Conservation (phyloP, 1,139 yeast genomes). For the Eremothecium coryli region DNA sequence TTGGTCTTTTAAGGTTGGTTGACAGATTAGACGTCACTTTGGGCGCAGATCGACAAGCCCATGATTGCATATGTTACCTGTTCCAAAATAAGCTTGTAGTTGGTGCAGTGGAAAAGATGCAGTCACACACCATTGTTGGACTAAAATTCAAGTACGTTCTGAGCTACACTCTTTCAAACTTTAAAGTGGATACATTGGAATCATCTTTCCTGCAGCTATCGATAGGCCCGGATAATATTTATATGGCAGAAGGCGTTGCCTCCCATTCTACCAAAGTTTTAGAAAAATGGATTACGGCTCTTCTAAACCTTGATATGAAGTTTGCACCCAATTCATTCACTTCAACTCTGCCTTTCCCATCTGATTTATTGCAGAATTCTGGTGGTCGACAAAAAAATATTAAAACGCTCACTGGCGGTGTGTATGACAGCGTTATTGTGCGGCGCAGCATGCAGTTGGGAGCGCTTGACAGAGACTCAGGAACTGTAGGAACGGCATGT, state of each 20-base stretch:
- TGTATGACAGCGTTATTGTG: slow-evolving; percentile 17
- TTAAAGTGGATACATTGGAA: slow-evolving; percentile 19
- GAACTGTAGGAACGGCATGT: slow-evolving; percentile 2
- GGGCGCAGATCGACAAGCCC: slow-evolving; percentile 11
- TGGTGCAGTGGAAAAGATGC: not conserved
- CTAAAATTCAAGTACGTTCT: slow-evolving; percentile 1
- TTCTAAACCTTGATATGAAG: slow-evolving; percentile 18
- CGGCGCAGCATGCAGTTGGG: slow-evolving; percentile 14
- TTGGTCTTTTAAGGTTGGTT: slow-evolving; percentile 25
- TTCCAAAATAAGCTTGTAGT: slow-evolving; percentile 14
- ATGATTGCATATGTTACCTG: slow-evolving; percentile 22
- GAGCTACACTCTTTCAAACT: slow-evolving; percentile 6
- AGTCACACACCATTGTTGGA: slow-evolving; percentile 1
- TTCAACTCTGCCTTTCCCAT: slow-evolving; percentile 23
- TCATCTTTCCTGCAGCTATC: slow-evolving; percentile 19
- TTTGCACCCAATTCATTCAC: slow-evolving; percentile 21
- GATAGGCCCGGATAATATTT: slow-evolving; percentile 8
- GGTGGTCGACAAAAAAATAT: slow-evolving; percentile 11
- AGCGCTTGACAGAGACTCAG: not conserved
- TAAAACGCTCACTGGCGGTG: slow-evolving; percentile 2
- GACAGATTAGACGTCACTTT: slow-evolving; percentile 22
- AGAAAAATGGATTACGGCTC: slow-evolving; percentile 29
- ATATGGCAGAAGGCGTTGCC: slow-evolving; percentile 8
- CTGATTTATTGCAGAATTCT: slow-evolving; percentile 13
- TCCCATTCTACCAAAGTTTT: slow-evolving; percentile 18